Evolutionary conservation across 2,329 filamentous ascomycete species (phyloP), one percentile per base, ranked within the genome.

Genomic region (Microcyclospora pomicola): DNA sequence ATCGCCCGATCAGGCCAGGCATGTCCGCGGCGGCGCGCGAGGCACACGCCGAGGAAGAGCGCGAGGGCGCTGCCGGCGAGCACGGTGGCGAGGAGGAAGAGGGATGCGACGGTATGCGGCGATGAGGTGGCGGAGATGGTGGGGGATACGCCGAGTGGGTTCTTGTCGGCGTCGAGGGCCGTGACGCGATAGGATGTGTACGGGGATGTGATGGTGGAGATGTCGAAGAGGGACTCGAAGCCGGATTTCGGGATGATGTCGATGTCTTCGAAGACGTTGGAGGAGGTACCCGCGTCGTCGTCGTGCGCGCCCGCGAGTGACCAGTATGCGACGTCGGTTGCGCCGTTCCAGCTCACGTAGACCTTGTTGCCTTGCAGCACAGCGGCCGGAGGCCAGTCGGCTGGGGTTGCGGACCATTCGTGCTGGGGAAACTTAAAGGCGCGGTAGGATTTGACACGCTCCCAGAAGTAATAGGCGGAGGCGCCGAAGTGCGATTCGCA

Each of bases 281-380:
- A 4, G 19, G 19, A 5, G 19, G 7, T 4, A 7, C 5, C 5
- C 16, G 40, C 29, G 11, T 10, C 29, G 6, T 41, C 40, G 10
- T 14, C 32, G 16, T 31, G 9, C 12, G 38, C 30, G 19, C 44
- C 49, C 28, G 60, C 55, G 10, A 64, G 42, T 9, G 61, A 53
- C 72, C 72, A 69, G 9, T 41, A 51, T 2, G 45, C 43, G 9
- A 68, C 56, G 27, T 67, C 64, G 0, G 66, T 69, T 0, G 65
- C 65, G 10, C 66, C 66, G 44, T 69, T 68, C 66, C 66, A 69
- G 19, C 65, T 72, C 1, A 74, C 69, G 49, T 68, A 75, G 3
- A 64, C 42, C 2, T 56, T 52, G 12, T 46, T 44, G 13, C 39
- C 42, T 10, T 50, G 35, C 16, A 56, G 42, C 6, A 42, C 38